Percentiles rank a stretch among this genome's conserved stretches.
phyloP scores from a whole-genome alignment of 805 yeast genomes.

The Cyberlindnera petersonii region DNA sequence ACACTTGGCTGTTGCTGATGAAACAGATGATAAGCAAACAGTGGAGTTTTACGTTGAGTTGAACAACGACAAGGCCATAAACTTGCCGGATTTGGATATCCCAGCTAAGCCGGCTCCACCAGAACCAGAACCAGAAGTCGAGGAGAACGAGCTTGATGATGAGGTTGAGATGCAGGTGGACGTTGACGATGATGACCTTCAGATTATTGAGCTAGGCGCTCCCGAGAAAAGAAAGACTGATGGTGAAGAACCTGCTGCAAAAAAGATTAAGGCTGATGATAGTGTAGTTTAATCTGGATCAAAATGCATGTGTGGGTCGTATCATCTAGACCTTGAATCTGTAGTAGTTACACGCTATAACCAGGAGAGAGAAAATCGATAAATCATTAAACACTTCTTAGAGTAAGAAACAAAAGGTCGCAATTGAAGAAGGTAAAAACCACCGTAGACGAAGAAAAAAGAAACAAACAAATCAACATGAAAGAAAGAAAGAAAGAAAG shows the following conservation, averaged over 20 bases:
- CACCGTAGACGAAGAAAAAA: no score
- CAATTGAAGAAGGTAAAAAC: no score
- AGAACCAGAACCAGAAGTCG: conserved; percentile 21
- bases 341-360: no score
- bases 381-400: no score
- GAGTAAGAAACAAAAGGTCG: no score
- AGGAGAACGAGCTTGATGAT: conserved; percentile 23
- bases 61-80: conserved; percentile 20
- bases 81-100: conserved; percentile 33
- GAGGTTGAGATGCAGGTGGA: conserved; percentile 19
- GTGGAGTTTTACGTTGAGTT: conserved; percentile 55
- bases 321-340: no score
- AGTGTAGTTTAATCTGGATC: conserved; percentile 7
- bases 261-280: conserved; percentile 12
- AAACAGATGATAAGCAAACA: conserved; percentile 60
- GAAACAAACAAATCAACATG: no score
- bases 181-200: conserved; percentile 20
- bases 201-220: conserved; percentile 16
- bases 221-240: conserved; percentile 25
- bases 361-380: no score
- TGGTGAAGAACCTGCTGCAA: conserved; percentile 6
- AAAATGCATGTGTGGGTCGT: no score
- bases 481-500: no score
- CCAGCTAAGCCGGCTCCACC: conserved; percentile 25
- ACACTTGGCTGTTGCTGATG: conserved; percentile 71